Base-by-base conservation (phyloP, 768 basidiomycete genomes). In the Cystofilobasidium macerans region DNA sequence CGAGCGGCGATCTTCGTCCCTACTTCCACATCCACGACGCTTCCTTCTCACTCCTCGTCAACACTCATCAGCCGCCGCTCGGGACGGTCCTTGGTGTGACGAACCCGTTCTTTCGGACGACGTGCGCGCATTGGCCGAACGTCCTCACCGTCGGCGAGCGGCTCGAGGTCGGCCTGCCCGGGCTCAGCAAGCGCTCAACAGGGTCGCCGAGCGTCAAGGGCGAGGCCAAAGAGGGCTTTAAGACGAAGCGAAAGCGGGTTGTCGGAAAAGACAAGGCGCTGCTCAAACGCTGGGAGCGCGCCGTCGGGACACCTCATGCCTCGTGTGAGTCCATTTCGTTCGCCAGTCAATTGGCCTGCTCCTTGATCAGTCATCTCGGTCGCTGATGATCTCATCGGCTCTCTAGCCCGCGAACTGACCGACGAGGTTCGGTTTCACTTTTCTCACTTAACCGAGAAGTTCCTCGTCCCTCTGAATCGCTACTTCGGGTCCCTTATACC, bases 1-100 rank as follows among this genome's bases (percentile, higher is more conserved):
- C 89, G 11, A 83, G 86, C 0, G 84, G 83, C 1, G 93, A 99
- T 72, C 83, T 89, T 71, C 82, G 94, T 12, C 94, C 94, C 0
- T 99, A 94, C 75, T 88, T 97, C 70, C 95, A 94, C 20, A 91
- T 99, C 71, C 94, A 97, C 74, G 94, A 97, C 72, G 81, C 81
- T n/a, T 92, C 95, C 67, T 84, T 86, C 69, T 71, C 80, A 3
- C 72, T 80, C 1, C 75, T 99, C 16, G 85, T 95, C 48, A 91
- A 89, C 73, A 85, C 85, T 68, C 82, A 87, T 35, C 82, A 85
- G n/a, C 89, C 88, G 84, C 65, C 74, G 76, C 85, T 57, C 0
- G 90, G 89, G 1, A 75, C 88, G 3, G 70, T 94, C 7, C 74
- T 94, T 3, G 89, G 91, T 12, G 87, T 89, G 12, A 94, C 91